Evolutionary conservation across 192 early-diverging fungal genomes (phyloP), one percentile per base, ranked within the genome.

Genomic region (Umbelopsis vinacea): DNA sequence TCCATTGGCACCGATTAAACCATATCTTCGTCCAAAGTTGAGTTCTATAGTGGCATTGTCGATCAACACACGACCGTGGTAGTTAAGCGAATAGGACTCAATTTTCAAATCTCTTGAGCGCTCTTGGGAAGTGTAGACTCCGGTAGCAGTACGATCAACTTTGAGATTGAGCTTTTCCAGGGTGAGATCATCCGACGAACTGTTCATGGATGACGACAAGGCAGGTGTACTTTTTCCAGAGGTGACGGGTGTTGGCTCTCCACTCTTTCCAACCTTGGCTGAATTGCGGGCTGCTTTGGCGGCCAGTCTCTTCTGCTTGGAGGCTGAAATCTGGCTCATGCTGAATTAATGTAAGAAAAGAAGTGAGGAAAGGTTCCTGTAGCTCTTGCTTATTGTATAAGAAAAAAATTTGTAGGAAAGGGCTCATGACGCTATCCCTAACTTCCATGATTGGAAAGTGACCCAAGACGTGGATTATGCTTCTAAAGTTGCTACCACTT

Each of bases 1-100:
- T 24, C 97, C 97, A 86, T 98, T 98, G 66, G 91, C 84, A 33
- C 95, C 95, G 57, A 98, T 87, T 57, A 98, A 86, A 72, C 95
- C 97, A 10, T 74, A 78, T 57, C 97, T 87, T 78, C 95, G 91
- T 69, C 97, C 97, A 85, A 91, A 96, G 91, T 98, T 98, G 81
- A 98, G 88, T 82, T 97, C 95, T 48, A 98, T 88, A 52, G 90
- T 91, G 54, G 95, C 89, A 77, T 97, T 96, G 68, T 91, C 86
- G 75, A 98, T 91, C 52, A 98, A 86, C 78, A 91, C 89, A 78
- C 96, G 93, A n/a, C 94, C 96, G 82, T 92, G 93, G 87, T 92
- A 97, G 43, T 89, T 90, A 57, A 98, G 89, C 15, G 93, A 91
- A 86, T 90, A 97, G 23, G 87, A 89, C 83, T 97, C 95, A 66